A percentile compares a stretch with the other conserved stretches of the same genome.
Conservation (phyloP, 2,329 filamentous ascomycete species). For the Drechslera avenae region DNA sequence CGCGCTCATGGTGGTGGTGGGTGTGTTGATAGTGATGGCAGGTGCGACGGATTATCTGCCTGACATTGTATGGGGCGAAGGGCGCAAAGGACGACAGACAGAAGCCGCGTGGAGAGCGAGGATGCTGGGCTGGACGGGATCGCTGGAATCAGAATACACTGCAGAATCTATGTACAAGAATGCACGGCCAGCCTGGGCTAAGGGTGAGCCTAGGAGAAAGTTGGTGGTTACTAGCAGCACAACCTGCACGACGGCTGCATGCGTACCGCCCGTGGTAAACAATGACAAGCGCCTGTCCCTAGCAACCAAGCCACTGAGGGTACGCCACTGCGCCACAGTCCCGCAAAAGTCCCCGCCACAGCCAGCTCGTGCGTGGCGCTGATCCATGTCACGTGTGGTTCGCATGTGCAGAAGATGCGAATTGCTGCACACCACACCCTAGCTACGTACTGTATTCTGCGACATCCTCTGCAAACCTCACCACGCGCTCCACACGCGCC, state of each 20-base stretch:
- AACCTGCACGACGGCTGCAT: conserved; percentile 19
- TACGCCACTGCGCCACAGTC: conserved; percentile 3
- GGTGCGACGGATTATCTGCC: conserved; percentile 30
- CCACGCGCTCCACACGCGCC: too few relatives aligned
- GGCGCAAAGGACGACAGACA: conserved; percentile 9
- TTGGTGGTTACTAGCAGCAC: conserved; percentile 7
- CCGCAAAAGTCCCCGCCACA: too few relatives aligned
- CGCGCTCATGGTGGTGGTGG: conserved; percentile 56
- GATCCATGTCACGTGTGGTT: conserved; percentile 7
- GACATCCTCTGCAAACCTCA: too few relatives aligned
- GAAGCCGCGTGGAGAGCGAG: conserved; percentile 6
- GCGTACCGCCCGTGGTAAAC: conserved; percentile 16
- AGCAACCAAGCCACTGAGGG: conserved; percentile 14
- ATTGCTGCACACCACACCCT: too few relatives aligned
- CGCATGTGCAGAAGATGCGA: not conserved
- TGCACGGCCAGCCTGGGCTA: conserved; percentile 12
- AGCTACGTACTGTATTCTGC: too few relatives aligned
- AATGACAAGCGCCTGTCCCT: conserved; percentile 14
- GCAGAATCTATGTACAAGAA: conserved; percentile 37
- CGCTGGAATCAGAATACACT: conserved; percentile 14
- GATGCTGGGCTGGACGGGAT: not conserved
- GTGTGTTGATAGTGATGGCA: conserved; percentile 22
- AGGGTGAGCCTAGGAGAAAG: conserved; percentile 8
- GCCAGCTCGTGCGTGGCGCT: conserved; percentile 4
- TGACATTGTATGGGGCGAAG: conserved; percentile 32